Percentiles rank a stretch among this genome's conserved stretches.
Conservation (phyloP, 176 grass and related monocot genomes). For the Calamus simplicifolius region DNA sequence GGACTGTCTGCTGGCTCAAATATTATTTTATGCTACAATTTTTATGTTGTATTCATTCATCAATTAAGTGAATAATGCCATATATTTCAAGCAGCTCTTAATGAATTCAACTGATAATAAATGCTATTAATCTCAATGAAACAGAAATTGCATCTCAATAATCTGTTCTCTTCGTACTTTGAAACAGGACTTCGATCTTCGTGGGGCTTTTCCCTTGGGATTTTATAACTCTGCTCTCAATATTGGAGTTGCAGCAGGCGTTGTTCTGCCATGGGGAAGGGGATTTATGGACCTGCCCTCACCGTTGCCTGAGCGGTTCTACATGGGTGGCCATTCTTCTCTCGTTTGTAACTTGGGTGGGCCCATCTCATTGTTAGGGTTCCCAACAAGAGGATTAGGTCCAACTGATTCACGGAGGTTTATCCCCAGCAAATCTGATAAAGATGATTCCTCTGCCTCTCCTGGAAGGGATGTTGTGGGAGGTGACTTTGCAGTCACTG, state of each 20-base stretch:
- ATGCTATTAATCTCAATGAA: no score
- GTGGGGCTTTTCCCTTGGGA: slow-evolving; percentile 50
- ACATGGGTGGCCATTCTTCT: slow-evolving; percentile 69
- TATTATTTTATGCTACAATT: no score
- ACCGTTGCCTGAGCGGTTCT: slow-evolving; percentile 66
- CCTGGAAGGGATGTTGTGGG: slow-evolving; percentile 37
- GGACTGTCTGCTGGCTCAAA: no score
- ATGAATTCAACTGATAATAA: no score
- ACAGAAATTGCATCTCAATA: no score
- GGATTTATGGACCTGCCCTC: slow-evolving; percentile 49
- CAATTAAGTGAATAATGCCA: no score
- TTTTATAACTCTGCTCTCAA: slow-evolving; percentile 68
- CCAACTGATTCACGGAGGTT: slow-evolving; percentile 38
- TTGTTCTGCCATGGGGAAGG: slow-evolving; percentile 46
- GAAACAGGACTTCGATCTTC: slow-evolving; percentile 64
- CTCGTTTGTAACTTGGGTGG: slow-evolving; percentile 43
- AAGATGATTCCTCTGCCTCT: slow-evolving; percentile 18
- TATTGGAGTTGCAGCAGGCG: slow-evolving; percentile 50
- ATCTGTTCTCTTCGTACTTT: not conserved
- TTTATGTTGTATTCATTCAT: no score
- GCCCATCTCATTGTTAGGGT: slow-evolving; percentile 54
- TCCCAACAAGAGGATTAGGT: slow-evolving; percentile 66
- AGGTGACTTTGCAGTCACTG: slow-evolving; percentile 57
- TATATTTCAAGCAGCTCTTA: no score
- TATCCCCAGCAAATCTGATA: slow-evolving; percentile 33